Conservation (phyloP, 345 rosid genomes). For the Noccaea bulbosa region DNA sequence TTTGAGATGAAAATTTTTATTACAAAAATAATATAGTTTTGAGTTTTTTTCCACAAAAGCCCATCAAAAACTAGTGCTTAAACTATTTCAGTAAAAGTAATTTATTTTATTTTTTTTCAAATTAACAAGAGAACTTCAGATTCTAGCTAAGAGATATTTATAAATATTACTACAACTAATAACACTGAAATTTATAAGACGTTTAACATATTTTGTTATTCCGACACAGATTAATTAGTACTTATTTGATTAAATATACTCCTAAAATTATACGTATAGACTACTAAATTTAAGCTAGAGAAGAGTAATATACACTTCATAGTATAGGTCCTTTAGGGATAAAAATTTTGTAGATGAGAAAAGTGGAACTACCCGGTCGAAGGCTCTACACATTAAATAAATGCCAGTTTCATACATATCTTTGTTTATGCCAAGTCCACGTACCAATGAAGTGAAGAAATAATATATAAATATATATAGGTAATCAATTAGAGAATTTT, state of each 20-base stretch:
- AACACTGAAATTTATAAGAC: too few species aligned
- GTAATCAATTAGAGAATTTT: not conserved
- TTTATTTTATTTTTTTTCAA: too few species aligned
- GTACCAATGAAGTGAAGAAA: slow-evolving; percentile 34
- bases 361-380: slow-evolving; percentile 21
- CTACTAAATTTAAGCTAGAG: not conserved
- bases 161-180: too few species aligned
- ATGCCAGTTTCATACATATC: slow-evolving; percentile 28
- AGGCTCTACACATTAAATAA: slow-evolving; percentile 31
- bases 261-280: not conserved
- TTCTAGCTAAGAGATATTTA: too few species aligned
- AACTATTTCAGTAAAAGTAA: too few species aligned
- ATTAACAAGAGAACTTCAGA: too few species aligned
- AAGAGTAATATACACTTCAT: not conserved
- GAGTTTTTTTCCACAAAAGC: too few species aligned
- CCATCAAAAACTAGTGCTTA: too few species aligned
- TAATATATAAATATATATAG: not conserved
- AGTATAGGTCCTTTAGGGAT: not conserved
- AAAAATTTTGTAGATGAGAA: not conserved
- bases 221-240: too few species aligned
- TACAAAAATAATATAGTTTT: too few species aligned
- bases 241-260: not conserved
- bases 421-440: slow-evolving; percentile 31
- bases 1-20: too few species aligned
- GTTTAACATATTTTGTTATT: too few species aligned